These are phyloP conservation scores for Lippia alba DNA, from an alignment of 305 asterid species.

Conservation along the genomic window DNA sequence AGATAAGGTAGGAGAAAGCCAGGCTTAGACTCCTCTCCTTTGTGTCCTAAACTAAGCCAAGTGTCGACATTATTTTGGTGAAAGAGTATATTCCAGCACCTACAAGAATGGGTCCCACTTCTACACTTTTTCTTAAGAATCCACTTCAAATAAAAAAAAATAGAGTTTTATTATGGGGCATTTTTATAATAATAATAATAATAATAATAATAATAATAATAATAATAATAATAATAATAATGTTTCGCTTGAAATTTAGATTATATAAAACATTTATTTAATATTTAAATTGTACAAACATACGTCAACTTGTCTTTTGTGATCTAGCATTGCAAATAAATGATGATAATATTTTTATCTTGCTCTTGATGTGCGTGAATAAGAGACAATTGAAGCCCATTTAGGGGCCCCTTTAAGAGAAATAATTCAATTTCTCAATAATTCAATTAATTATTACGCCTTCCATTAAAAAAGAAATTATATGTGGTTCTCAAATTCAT, in stretches of 20 bases:
- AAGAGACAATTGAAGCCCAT: slow-evolving; percentile 17
- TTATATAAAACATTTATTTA: no score
- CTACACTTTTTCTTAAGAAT: neutral
- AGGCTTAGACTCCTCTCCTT: slow-evolving; percentile 29
- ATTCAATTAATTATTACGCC: no score
- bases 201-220: neutral
- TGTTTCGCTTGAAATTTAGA: no score
- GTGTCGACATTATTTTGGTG: slow-evolving; percentile 38
- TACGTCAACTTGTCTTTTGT: neutral
- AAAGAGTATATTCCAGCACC: slow-evolving; percentile 39
- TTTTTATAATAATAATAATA: neutral
- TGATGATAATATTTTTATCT: slow-evolving; percentile 1
- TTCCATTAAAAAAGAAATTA: no score
- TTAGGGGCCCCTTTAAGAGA: neutral
- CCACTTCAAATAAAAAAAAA: slow-evolving; percentile 13
- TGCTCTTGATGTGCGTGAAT: slow-evolving; percentile 29
- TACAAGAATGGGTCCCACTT: slow-evolving; percentile 28
- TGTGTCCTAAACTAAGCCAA: slow-evolving; percentile 54
- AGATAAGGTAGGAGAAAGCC: slow-evolving; percentile 43
- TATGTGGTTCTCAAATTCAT: no score
- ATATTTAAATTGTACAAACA: neutral
- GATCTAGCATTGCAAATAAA: neutral
- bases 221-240: neutral
- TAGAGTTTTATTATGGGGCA: neutral
- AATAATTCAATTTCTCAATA: neutral